Evolutionary conservation across 202 grass and related monocot species (phyloP).

Genomic region (Zoysia matrella): DNA sequence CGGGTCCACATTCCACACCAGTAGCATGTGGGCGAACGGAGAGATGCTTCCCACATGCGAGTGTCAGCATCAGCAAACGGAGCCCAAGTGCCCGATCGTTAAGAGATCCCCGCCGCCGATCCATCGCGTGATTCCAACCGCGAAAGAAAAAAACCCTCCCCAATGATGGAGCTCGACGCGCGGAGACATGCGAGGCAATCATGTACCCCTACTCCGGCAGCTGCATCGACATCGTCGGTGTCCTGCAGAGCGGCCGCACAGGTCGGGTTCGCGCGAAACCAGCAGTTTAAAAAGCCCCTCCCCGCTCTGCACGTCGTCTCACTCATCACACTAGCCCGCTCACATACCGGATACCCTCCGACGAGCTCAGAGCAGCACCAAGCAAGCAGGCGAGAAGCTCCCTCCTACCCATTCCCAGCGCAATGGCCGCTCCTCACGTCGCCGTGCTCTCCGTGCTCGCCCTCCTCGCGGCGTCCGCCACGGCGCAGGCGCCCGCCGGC

Average conservation of each 20-base stretch:
- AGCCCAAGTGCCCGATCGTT: too few relatives aligned
- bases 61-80: too few relatives aligned
- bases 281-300: constrained; percentile 43
- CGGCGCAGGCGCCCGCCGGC: constrained; percentile 35
- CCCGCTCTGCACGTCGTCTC: not conserved
- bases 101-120: not conserved
- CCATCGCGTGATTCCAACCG: constrained; percentile 14
- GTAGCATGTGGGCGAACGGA: too few relatives aligned
- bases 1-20: too few relatives aligned
- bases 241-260: not conserved
- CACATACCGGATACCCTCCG: not conserved
- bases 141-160: not conserved
- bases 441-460: constrained; percentile 55
- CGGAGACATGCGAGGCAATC: constrained; percentile 4
- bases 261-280: constrained; percentile 4
- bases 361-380: not conserved
- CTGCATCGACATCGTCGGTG: constrained; percentile 29
- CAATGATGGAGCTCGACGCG: constrained; percentile 24
- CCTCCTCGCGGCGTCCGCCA: constrained; percentile 40
- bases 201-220: constrained; percentile 4
- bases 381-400: constrained; percentile 30
- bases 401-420: not conserved
- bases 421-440: constrained; percentile 58
- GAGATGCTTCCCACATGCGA: too few relatives aligned
- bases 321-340: too few relatives aligned